Evolutionary conservation across 768 basidiomycete genomes (phyloP).

Genomic region (Boletus tylopilopsis): DNA sequence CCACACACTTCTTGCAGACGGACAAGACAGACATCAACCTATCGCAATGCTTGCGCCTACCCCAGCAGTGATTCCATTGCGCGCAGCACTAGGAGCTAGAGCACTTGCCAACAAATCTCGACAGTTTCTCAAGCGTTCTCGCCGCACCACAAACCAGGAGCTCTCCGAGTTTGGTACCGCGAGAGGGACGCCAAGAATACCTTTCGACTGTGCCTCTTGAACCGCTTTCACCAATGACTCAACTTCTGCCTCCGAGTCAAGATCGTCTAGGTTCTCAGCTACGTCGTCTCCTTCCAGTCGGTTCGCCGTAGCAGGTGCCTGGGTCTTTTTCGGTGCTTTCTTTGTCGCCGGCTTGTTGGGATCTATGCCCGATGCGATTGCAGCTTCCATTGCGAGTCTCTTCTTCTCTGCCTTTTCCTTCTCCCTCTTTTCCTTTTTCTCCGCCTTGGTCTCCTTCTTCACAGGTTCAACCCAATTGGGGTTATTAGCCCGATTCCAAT

Average conservation of each 20-base stretch:
- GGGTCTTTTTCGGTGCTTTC: conserved; percentile 64
- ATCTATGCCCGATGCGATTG: conserved; percentile 57
- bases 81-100: conserved; percentile 28
- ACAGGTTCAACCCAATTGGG: conserved; percentile 88
- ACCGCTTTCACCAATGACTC: conserved; percentile 69
- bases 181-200: conserved; percentile 59
- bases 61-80: conserved; percentile 22
- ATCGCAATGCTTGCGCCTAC: conserved; percentile 18
- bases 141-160: conserved; percentile 77
- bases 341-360: conserved; percentile 43
- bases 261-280: conserved; percentile 68
- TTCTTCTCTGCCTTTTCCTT: conserved; percentile 83
- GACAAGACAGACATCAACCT: conserved; percentile 9
- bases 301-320: conserved; percentile 47
- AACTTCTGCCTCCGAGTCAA: conserved; percentile 84
- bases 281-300: conserved; percentile 57
- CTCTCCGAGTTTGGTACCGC: conserved; percentile 72
- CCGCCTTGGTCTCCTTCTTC: conserved; percentile 81
- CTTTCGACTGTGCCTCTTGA: conserved; percentile 50
- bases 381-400: conserved; percentile 63
- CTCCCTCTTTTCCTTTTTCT: conserved; percentile 82
- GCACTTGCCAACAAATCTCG: conserved; percentile 57
- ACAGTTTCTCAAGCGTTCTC: conserved; percentile 59
- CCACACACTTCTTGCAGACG: not conserved
- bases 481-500: conserved; percentile 87